These are phyloP conservation scores for Ophiostoma pallidulum DNA, from an alignment of 2,329 filamentous ascomycete species.

Conservation along the genomic window DNA sequence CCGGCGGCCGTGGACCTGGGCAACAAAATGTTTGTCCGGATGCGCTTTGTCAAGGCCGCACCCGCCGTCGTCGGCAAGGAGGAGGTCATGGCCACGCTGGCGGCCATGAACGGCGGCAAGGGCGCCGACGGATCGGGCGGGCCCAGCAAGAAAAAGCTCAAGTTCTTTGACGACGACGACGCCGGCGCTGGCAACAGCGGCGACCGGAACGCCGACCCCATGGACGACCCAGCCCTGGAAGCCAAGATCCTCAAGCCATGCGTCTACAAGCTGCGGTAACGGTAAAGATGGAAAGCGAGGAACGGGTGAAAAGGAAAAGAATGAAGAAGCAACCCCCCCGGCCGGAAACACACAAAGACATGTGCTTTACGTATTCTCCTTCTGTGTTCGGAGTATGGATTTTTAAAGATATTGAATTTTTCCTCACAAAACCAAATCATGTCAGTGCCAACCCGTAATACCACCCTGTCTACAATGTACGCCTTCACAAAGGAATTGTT, in stretches of 20 bases:
- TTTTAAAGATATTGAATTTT: no score
- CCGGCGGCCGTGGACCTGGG: conserved; percentile 58
- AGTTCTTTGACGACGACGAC: conserved; percentile 51
- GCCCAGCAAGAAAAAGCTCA: conserved; percentile 35
- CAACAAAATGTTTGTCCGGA: conserved; percentile 98
- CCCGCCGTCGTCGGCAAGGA: conserved; percentile 69
- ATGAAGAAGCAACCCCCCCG: no score
- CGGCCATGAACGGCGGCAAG: conserved; percentile 5
- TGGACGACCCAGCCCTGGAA: conserved; percentile 51
- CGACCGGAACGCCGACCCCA: conserved; percentile 43
- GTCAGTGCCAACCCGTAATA: no score
- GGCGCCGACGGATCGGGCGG: conserved; percentile 20
- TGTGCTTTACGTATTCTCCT: no score
- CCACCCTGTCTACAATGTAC: no score
- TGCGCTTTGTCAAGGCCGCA: conserved; percentile 85
- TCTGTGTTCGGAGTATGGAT: no score
- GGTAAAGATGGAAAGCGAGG: background rate
- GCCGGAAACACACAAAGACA: no score
- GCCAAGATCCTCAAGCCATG: conserved; percentile 74
- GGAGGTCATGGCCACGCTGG: conserved; percentile 27
- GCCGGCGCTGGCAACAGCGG: no score
- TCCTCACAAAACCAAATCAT: no score
- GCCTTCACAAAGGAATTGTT: no score
- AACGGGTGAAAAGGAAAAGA: no score
- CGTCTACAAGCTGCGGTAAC: conserved; percentile 80